Evolutionary conservation across 73 alveolate genomes (phyloP), one percentile per base, ranked within the genome.

Genomic region (Effrenium voratum): DNA sequence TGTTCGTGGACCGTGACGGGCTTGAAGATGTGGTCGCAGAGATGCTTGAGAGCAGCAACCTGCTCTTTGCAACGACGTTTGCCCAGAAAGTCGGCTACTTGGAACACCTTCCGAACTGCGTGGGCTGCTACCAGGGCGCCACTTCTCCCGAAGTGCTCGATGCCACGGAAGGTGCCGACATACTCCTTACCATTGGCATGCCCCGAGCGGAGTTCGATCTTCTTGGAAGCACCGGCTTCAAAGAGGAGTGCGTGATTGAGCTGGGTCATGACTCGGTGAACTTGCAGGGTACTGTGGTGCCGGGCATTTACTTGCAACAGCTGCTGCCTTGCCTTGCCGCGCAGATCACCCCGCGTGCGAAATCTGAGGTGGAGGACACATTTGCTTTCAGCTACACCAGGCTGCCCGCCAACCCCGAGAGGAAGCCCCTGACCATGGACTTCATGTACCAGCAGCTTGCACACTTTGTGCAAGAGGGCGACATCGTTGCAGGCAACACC

Each of bases 101-200:
- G 41, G 83, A 72, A 47, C 41, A 72, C 83, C 49, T 72, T 16
- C 83, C 83, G 49, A 72, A 72, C 83, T 72, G 83, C 12, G 50
- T 72, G 6, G 83, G 83, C 83, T 72, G 26, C 50, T 72, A 72
- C 49, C 83, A 72, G 50, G 83, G 83, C 13, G 83, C 46, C 83
- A 0, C 34, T 12, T 12, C 34, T 40, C 28, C 52, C 46, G 50
- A 45, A 38, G 83, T 72, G 83, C 83, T 26, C 30, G 83, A 72
- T 72, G 83, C 83, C 83, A 72, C 83, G 28, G 83, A 72, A 72
- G 52, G 43, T 70, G 81, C 81, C 38, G 81, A 70, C 81, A 32
- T 70, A 16, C 81, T 70, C 24, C 43, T 70, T 32, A 70, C 81
- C 30, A 32, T 70, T n/a, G 81, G 81, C 22, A 70, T 70, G 81